Evolutionary conservation across 2,329 filamentous ascomycete genomes (phyloP).

Genomic region (Aurifilum marmelostoma): DNA sequence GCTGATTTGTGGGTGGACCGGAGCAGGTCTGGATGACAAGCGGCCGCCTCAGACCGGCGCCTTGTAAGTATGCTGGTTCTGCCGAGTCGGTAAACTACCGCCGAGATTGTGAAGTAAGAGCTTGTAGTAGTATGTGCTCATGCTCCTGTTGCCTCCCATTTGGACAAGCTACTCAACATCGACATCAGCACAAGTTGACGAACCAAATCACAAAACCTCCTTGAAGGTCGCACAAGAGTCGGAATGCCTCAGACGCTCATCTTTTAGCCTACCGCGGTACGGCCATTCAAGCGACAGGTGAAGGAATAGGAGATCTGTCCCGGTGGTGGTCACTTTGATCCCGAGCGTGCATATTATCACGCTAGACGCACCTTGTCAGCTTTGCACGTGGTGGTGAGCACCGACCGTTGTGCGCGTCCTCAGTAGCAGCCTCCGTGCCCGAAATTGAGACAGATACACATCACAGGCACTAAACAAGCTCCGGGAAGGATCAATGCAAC

Average conservation of each 20-base stretch:
- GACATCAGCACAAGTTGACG: neutral
- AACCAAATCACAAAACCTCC: neutral
- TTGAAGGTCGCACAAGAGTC: neutral
- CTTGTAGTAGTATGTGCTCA: slow-evolving; percentile 1
- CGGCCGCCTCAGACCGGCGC: slow-evolving; percentile 1
- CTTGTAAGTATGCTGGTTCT: too few species aligned
- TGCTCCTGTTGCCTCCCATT: neutral
- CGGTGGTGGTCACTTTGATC: slow-evolving; percentile 4
- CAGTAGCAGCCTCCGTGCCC: too few species aligned
- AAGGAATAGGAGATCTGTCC: neutral
- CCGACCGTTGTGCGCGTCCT: neutral
- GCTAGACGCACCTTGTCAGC: slow-evolving; percentile 26
- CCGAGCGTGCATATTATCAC: slow-evolving; percentile 23
- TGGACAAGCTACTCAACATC: neutral
- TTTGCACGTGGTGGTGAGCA: slow-evolving; percentile 3
- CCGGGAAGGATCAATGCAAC: neutral
- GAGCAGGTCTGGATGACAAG: slow-evolving; percentile 11
- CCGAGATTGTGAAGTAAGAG: neutral
- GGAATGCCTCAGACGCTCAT: neutral
- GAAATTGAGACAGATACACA: neutral
- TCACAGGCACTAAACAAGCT: neutral
- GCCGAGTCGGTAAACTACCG: neutral
- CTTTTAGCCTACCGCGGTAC: neutral
- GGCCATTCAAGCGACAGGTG: neutral
- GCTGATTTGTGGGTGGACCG: slow-evolving; percentile 16